Evolutionary conservation across 2,329 filamentous ascomycete genomes (phyloP).

Genomic region (Amauroascus verrucosus): DNA sequence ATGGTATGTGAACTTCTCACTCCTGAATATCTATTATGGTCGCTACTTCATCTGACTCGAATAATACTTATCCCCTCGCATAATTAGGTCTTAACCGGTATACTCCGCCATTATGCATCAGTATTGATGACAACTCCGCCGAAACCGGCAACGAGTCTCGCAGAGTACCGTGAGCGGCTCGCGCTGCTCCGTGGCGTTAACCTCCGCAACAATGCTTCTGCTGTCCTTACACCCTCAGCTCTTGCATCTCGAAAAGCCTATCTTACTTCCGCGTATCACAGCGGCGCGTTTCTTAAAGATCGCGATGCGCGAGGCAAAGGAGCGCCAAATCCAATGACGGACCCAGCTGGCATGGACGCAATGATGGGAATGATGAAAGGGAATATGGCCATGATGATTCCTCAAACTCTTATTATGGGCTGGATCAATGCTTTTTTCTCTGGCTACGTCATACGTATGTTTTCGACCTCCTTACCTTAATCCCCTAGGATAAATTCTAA

Average conservation of each 20-base stretch:
- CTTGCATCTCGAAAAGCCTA: constrained; percentile 74
- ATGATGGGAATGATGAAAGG: constrained; percentile 99
- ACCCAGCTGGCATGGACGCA: constrained; percentile 93
- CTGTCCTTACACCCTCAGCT: constrained; percentile 64
- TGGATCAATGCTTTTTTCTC: constrained; percentile 99
- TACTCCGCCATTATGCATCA: constrained; percentile 90
- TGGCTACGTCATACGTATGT: constrained; percentile 88
- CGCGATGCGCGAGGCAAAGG: constrained; percentile 77
- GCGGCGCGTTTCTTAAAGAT: constrained; percentile 79
- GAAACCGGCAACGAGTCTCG: constrained; percentile 60
- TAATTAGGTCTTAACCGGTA: constrained; percentile 70
- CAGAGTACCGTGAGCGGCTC: constrained; percentile 64
- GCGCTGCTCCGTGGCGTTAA: constrained; percentile 73
- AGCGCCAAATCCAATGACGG: constrained; percentile 84
- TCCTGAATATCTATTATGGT: not conserved
- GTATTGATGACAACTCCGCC: constrained; percentile 78
- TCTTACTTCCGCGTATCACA: constrained; percentile 70
- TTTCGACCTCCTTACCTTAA: not conserved
- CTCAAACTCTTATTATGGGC: constrained; percentile 97
- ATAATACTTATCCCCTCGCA: not conserved
- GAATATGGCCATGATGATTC: constrained; percentile 99
- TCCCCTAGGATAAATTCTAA: constrained; percentile 3
- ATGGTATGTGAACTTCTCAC: constrained; percentile 55
- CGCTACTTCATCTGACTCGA: not conserved
- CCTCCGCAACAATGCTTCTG: constrained; percentile 70